Percentiles rank a stretch among this genome's conserved stretches.
Evolutionary conservation across 108 stramenopile genomes (phyloP).

Genomic region (Phaeodactylum tricornutum): DNA sequence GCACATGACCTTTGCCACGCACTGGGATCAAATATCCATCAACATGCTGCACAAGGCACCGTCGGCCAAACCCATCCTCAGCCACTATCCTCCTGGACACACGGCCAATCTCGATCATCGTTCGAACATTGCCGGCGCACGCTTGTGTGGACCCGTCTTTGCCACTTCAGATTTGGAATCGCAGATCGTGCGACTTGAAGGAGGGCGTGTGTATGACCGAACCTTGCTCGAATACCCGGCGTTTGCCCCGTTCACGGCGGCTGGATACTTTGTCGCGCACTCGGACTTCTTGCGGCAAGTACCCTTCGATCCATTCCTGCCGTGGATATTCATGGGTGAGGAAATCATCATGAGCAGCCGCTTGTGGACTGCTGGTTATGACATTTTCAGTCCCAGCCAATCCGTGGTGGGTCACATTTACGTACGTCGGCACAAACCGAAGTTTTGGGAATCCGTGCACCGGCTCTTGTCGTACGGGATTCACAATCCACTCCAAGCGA

Average conservation of each 20-base stretch:
- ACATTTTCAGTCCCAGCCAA: constrained; percentile 89
- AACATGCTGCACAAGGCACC: constrained; percentile 71
- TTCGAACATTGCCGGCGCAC: constrained; percentile 30
- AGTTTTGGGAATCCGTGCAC: constrained; percentile 93
- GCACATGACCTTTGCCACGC: constrained; percentile 60
- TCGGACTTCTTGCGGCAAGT: constrained; percentile 49
- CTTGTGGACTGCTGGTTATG: constrained; percentile 92
- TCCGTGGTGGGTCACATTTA: constrained; percentile 80
- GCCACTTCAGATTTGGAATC: constrained; percentile 77
- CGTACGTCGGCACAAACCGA: constrained; percentile 89
- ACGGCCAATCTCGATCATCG: constrained; percentile 34
- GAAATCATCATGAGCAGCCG: constrained; percentile 88
- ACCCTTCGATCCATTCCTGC: constrained; percentile 97
- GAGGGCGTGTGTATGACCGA: constrained; percentile 50
- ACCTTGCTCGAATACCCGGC: constrained; percentile 49
- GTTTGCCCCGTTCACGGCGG: constrained; percentile 77
- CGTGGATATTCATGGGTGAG: constrained; percentile 97
- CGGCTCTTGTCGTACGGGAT: constrained; percentile 23
- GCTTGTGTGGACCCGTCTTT: constrained; percentile 83
- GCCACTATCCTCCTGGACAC: constrained; percentile 82
- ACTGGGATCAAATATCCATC: constrained; percentile 83
- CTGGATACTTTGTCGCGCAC: constrained; percentile 72
- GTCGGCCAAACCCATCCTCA: constrained; percentile 78
- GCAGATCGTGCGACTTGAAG: constrained; percentile 82
- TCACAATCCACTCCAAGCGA: constrained; percentile 68